Conservation (phyloP, 2,329 filamentous ascomycete genomes). For the Arachnopeziza araneosa region DNA sequence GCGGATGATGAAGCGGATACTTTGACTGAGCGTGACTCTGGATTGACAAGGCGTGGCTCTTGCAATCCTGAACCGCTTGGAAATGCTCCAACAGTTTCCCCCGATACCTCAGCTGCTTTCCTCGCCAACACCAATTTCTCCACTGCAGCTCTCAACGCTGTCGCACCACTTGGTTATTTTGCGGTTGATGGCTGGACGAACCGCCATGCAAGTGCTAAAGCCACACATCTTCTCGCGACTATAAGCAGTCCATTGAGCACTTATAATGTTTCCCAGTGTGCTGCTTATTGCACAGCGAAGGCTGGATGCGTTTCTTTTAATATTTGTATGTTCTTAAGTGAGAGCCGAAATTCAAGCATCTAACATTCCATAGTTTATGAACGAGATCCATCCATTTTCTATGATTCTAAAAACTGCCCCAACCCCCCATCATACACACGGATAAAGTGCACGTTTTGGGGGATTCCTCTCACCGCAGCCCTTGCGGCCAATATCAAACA, state of each 20-base stretch:
- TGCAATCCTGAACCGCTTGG: slow-evolving; percentile 18
- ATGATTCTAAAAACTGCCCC: slow-evolving; percentile 28
- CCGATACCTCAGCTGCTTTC: slow-evolving; percentile 32
- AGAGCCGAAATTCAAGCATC: not conserved
- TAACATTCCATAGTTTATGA: slow-evolving; percentile 20
- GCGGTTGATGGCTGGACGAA: slow-evolving; percentile 26
- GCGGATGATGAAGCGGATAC: not conserved
- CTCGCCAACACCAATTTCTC: slow-evolving; percentile 19
- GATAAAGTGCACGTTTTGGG: slow-evolving; percentile 33
- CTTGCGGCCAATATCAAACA: slow-evolving; percentile 32
- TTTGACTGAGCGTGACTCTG: not conserved
- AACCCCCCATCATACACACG: slow-evolving; percentile 30
- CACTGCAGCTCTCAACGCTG: slow-evolving; percentile 19
- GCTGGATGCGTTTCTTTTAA: slow-evolving; percentile 29
- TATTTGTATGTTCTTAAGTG: slow-evolving; percentile 17
- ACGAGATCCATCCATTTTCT: slow-evolving; percentile 26
- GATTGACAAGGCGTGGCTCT: slow-evolving; percentile 3
- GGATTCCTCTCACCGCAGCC: slow-evolving; percentile 20
- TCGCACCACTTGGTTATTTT: slow-evolving; percentile 29
- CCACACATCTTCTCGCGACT: slow-evolving; percentile 23
- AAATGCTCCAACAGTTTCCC: slow-evolving; percentile 27
- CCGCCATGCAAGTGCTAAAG: slow-evolving; percentile 22
- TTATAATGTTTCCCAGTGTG: slow-evolving; percentile 27
- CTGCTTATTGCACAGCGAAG: slow-evolving; percentile 20
- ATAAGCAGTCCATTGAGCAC: slow-evolving; percentile 13